Percentiles rank a stretch among this genome's conserved stretches.
Evolutionary conservation across 75 land plant species (phyloP).

Genomic region (Selaginella moellendorffii): DNA sequence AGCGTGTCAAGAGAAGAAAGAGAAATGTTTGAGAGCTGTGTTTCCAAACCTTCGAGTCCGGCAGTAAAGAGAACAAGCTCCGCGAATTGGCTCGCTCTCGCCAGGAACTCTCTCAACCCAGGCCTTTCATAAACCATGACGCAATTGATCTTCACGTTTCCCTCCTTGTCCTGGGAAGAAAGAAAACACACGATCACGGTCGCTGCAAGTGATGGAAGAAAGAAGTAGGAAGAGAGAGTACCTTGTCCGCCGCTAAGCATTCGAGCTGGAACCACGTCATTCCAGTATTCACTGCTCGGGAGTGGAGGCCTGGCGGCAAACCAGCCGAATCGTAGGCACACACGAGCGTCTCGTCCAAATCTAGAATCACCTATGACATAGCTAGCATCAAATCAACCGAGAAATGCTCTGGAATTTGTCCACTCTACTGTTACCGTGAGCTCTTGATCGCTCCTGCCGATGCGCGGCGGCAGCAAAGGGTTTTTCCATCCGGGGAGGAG

Average conservation of each 20-base stretch:
- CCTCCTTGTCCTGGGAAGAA: slow-evolving; percentile 45
- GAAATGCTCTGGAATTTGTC: too few species aligned
- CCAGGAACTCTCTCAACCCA: slow-evolving; percentile 49
- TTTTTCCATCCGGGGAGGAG: not conserved
- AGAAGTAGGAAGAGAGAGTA: not conserved
- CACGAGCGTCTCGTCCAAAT: slow-evolving; percentile 93
- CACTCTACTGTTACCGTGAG: too few species aligned
- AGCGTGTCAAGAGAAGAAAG: not conserved
- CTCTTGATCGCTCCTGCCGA: not conserved
- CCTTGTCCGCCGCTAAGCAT: slow-evolving; percentile 65
- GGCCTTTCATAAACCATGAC: slow-evolving; percentile 92
- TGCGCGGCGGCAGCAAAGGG: not conserved
- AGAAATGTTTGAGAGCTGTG: not conserved
- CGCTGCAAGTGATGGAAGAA: not conserved
- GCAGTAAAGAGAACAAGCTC: slow-evolving; percentile 79
- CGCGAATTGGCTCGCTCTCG: slow-evolving; percentile 51
- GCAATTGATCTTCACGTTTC: slow-evolving; percentile 50
- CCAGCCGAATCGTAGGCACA: slow-evolving; percentile 79
- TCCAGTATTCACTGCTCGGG: slow-evolving; percentile 49
- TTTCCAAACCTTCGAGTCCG: slow-evolving; percentile 63
- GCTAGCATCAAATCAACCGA: not conserved
- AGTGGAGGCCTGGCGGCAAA: slow-evolving; percentile 38
- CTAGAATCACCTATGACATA: slow-evolving; percentile 59
- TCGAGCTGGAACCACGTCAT: slow-evolving; percentile 64
- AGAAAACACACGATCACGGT: not conserved